phyloP scores from a whole-genome alignment of 768 basidiomycete species.

The Lyophyllum semitale region DNA sequence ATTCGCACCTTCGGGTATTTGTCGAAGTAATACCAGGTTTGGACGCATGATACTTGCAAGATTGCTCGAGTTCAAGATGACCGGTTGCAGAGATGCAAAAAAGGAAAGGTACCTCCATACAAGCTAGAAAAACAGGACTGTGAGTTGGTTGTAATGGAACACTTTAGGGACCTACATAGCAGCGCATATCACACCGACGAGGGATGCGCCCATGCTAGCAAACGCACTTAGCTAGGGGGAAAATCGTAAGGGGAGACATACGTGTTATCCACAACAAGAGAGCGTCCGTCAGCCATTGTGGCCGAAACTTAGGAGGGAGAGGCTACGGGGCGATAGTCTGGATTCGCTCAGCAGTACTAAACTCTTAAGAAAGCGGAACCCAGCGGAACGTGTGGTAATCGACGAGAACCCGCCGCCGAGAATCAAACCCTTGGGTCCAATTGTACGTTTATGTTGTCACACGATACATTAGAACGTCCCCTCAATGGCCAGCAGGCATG shows the following conservation, averaged over 20 bases:
- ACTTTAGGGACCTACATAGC: slow-evolving; percentile 36
- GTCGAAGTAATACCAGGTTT: slow-evolving; percentile 57
- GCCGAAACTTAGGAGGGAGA: slow-evolving; percentile 1
- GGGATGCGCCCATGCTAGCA: slow-evolving; percentile 50
- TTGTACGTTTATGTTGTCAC: slow-evolving; percentile 20
- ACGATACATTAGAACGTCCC: slow-evolving; percentile 13
- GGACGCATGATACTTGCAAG: slow-evolving; percentile 51
- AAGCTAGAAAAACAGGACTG: slow-evolving; percentile 31
- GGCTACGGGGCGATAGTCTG: slow-evolving; percentile 17
- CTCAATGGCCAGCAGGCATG: slow-evolving; percentile 4
- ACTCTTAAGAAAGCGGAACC: slow-evolving; percentile 27
- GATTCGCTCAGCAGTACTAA: slow-evolving; percentile 17
- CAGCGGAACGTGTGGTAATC: slow-evolving; percentile 16
- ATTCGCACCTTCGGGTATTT: slow-evolving; percentile 41
- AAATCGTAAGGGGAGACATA: slow-evolving; percentile 20
- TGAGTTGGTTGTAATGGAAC: background rate
- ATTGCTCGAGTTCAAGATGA: background rate
- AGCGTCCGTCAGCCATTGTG: slow-evolving; percentile 19
- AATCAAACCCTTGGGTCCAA: slow-evolving; percentile 5
- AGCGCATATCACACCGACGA: slow-evolving; percentile 50
- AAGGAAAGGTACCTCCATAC: slow-evolving; percentile 48
- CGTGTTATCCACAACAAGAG: slow-evolving; percentile 36
- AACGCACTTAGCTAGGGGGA: background rate
- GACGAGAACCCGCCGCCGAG: slow-evolving; percentile 20
- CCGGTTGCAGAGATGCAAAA: background rate